Percentiles rank a stretch among this genome's conserved stretches.
Conservation (phyloP, 139 green algal species). For the Dunaliella sp. region DNA sequence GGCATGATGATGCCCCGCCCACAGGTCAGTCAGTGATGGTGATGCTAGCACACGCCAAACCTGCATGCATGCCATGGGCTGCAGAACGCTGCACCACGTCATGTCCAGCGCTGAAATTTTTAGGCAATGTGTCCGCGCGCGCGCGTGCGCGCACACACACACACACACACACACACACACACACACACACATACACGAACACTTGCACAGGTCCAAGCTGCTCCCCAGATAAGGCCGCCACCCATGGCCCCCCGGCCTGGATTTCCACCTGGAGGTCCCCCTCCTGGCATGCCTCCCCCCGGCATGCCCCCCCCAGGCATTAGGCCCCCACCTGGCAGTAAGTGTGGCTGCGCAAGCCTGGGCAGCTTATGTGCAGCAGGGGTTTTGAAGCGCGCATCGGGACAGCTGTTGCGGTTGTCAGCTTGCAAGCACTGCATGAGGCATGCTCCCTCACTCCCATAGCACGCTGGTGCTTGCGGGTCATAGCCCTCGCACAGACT, state of each 20-base stretch:
- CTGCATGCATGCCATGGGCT: no score
- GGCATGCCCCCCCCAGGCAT: constrained; percentile 12
- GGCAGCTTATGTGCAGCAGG: neutral
- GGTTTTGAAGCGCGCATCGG: neutral
- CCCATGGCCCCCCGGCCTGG: constrained; percentile 33
- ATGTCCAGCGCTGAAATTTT: no score
- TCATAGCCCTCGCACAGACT: neutral
- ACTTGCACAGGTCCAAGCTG: neutral
- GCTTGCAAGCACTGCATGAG: no score
- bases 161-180: neutral
- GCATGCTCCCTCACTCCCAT: no score
- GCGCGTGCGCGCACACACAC: neutral
- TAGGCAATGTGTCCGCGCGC: no score
- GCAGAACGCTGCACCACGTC: no score
- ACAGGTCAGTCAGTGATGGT: constrained; percentile 40
- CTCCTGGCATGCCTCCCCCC: constrained; percentile 13
- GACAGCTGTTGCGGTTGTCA: neutral
- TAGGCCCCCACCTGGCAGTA: constrained; percentile 7
- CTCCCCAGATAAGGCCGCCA: constrained; percentile 55
- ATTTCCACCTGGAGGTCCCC: constrained; percentile 15
- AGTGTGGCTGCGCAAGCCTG: neutral
- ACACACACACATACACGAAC: neutral
- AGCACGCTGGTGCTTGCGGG: neutral
- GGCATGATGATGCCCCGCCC: constrained; percentile 91
- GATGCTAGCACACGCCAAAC: no score